Evolutionary conservation across 768 basidiomycete species (phyloP).

Genomic region (Serendipita indica): DNA sequence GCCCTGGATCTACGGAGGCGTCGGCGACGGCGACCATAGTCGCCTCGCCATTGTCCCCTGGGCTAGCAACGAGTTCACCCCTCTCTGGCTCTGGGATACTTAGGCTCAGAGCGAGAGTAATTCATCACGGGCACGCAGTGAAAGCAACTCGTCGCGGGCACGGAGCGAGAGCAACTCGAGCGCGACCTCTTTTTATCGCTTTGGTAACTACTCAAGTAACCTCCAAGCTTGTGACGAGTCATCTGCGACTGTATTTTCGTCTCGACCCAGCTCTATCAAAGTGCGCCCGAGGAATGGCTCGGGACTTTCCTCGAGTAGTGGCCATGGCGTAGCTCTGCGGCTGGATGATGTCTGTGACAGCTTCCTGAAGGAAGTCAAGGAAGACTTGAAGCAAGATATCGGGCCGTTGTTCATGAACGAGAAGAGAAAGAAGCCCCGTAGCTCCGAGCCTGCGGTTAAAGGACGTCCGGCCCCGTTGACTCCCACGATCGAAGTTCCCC

Average conservation of each 20-base stretch:
- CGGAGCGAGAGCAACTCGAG: not conserved
- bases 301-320: not conserved
- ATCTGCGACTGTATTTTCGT: not conserved
- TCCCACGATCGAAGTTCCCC: not conserved
- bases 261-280: not conserved
- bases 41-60: not conserved
- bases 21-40: too few species aligned
- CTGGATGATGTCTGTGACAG: slow-evolving; percentile 4
- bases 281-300: not conserved
- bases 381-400: not conserved
- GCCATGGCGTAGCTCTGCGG: not conserved
- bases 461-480: not conserved
- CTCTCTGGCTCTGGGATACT: not conserved
- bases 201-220: not conserved
- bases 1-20: not conserved
- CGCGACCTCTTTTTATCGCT: not conserved
- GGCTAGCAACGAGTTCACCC: not conserved
- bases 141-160: not conserved
- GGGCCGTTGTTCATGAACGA: not conserved
- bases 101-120: slow-evolving; percentile 1
- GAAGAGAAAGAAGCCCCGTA: not conserved
- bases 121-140: not conserved
- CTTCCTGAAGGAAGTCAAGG: not conserved
- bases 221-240: not conserved
- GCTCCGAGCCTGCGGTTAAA: not conserved